Percentiles rank a stretch among this genome's conserved stretches.
Evolutionary conservation across 2,329 filamentous ascomycete genomes (phyloP).

Genomic region (Fusarium domesticum): DNA sequence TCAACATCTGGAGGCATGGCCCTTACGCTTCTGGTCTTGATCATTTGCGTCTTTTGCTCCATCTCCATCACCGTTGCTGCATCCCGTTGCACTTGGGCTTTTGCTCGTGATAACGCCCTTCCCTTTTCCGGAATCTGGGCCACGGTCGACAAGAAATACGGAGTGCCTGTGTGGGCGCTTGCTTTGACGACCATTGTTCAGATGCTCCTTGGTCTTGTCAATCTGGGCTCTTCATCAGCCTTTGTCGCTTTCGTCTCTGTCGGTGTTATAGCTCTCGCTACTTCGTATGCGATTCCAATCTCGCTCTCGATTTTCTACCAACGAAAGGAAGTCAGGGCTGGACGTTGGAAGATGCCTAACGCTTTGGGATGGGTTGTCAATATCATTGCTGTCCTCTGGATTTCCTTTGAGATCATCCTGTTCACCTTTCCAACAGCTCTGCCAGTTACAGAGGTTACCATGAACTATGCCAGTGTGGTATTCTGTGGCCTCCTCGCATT

Average conservation of each 20-base stretch:
- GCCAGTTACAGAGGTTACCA: constrained; percentile 52
- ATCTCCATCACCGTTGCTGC: constrained; percentile 70
- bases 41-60: constrained; percentile 71
- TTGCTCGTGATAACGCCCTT: constrained; percentile 69
- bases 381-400: constrained; percentile 64
- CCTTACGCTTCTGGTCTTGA: constrained; percentile 53
- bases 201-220: constrained; percentile 70
- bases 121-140: constrained; percentile 66
- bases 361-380: constrained; percentile 62
- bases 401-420: constrained; percentile 65
- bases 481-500: constrained; percentile 61
- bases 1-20: constrained; percentile 68
- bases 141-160: constrained; percentile 59
- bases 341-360: not conserved
- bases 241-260: constrained; percentile 77
- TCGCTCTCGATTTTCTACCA: constrained; percentile 65
- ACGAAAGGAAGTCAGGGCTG: constrained; percentile 51
- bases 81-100: constrained; percentile 69
- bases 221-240: constrained; percentile 71
- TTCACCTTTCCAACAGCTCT: constrained; percentile 72
- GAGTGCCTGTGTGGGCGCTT: constrained; percentile 67
- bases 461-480: constrained; percentile 68
- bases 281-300: constrained; percentile 71
- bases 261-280: constrained; percentile 71
- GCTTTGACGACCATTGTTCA: constrained; percentile 64